Evolutionary conservation across 768 basidiomycete species (phyloP).

Genomic region (Xerocomus potaroensis): DNA sequence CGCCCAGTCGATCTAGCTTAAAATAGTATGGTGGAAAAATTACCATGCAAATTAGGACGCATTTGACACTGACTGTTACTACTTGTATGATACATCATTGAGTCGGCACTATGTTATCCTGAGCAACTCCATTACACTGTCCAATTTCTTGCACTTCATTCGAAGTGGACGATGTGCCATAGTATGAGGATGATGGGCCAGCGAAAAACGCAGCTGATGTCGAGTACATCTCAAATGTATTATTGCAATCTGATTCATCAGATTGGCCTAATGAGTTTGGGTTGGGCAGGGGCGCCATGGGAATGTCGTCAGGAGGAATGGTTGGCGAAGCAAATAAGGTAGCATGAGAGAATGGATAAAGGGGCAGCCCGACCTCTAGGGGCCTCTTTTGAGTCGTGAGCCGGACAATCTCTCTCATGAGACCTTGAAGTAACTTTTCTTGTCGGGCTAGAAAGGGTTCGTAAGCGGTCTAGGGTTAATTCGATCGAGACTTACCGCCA

Average conservation of each 20-base stretch:
- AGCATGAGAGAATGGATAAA: constrained; percentile 76
- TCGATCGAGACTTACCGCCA: constrained; percentile 52
- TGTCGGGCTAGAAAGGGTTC: constrained; percentile 57
- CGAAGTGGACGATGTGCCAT: constrained; percentile 1
- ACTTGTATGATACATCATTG: constrained; percentile 6
- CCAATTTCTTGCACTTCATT: constrained; percentile 7
- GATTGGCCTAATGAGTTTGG: constrained; percentile 11
- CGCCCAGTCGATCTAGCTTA: constrained; percentile 26
- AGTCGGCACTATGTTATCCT: constrained; percentile 1
- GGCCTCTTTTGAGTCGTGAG: constrained; percentile 80
- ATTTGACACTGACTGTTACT: too few relatives aligned
- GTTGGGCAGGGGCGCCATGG: constrained; percentile 29
- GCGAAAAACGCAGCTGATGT: constrained; percentile 3
- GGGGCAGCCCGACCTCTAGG: constrained; percentile 72
- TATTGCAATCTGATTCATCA: constrained; percentile 3
- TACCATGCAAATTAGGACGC: too few relatives aligned
- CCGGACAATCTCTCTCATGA: constrained; percentile 81
- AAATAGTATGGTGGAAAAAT: too few relatives aligned
- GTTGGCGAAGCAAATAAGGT: constrained; percentile 55
- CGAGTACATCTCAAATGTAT: constrained; percentile 7
- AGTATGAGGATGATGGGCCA: constrained; percentile 2
- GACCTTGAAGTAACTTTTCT: constrained; percentile 73
- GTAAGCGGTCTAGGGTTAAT: constrained; percentile 2
- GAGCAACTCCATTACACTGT: constrained; percentile 11
- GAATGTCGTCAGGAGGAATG: constrained; percentile 27